Percentiles rank a stretch among this genome's conserved stretches.
phyloP scores from a whole-genome alignment of 2,329 filamentous ascomycete species.

The Cladosporium sp. region DNA sequence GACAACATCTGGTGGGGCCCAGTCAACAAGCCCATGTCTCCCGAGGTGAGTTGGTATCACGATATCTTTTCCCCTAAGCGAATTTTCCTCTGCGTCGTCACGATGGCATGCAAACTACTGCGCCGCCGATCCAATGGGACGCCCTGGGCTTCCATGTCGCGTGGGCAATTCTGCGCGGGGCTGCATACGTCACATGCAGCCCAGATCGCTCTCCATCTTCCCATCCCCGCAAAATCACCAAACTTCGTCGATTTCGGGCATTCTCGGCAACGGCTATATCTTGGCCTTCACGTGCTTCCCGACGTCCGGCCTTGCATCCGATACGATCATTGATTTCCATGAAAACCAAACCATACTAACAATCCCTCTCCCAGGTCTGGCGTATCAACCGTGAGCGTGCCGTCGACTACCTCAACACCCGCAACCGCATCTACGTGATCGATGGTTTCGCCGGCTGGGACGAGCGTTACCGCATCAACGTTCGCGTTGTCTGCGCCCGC shows the following conservation, averaged over 20 bases:
- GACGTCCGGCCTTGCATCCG: background rate
- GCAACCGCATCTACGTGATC: slow-evolving; percentile 97
- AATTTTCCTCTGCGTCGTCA: slow-evolving; percentile 5
- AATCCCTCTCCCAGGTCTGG: slow-evolving; percentile 67
- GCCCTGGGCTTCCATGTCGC: background rate
- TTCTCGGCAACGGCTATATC: slow-evolving; percentile 9
- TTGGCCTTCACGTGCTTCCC: slow-evolving; percentile 12
- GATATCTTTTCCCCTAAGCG: background rate
- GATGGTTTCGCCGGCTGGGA: slow-evolving; percentile 99
- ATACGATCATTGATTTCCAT: too few species aligned
- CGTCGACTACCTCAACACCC: slow-evolving; percentile 97
- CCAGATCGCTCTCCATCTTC: background rate
- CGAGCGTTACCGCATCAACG: slow-evolving; percentile 93
- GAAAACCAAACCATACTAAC: slow-evolving; percentile 1
- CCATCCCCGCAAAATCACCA: too few species aligned
- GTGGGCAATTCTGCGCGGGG: slow-evolving; percentile 5
- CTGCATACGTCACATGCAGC: slow-evolving; percentile 14
- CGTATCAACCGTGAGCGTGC: slow-evolving; percentile 99
- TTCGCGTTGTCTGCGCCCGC: slow-evolving; percentile 95
- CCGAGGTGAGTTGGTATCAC: slow-evolving; percentile 68
- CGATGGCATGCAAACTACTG: slow-evolving; percentile 7
- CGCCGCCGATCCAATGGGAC: background rate
- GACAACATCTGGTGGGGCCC: slow-evolving; percentile 98
- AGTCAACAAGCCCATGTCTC: slow-evolving; percentile 97
- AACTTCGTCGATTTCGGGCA: too few species aligned